Conservation (phyloP, 225 moss, liverwort and hornwort genomes). For the Polytrichum commune region DNA sequence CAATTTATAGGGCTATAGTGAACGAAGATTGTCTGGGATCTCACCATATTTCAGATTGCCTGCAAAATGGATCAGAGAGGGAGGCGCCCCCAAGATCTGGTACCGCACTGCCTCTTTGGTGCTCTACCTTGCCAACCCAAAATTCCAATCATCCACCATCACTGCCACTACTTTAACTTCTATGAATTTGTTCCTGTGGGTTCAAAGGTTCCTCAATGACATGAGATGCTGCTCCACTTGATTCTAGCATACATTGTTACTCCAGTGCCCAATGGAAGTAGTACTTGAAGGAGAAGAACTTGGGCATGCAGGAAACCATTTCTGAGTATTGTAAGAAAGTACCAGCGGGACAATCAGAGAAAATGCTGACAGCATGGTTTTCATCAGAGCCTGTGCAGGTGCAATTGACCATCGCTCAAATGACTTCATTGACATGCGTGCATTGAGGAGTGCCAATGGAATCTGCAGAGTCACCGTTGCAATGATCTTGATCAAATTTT, state of each 20-base stretch:
- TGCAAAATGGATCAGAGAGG: conserved; percentile 66
- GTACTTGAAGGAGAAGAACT: neutral
- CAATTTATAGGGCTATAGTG: too few species aligned
- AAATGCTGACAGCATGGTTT: conserved; percentile 69
- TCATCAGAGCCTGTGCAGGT: conserved; percentile 43
- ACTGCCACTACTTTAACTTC: neutral
- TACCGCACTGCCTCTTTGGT: conserved; percentile 84
- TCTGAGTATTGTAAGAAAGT: conserved; percentile 16
- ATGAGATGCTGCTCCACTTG: too few species aligned
- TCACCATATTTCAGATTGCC: conserved; percentile 96
- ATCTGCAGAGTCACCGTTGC: conserved; percentile 36
- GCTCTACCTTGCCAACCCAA: conserved; percentile 51
- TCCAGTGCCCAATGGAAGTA: too few species aligned
- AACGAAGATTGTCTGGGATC: conserved; percentile 11
- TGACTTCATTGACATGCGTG: conserved; percentile 78
- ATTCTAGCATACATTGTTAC: too few species aligned
- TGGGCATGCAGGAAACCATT: conserved; percentile 5
- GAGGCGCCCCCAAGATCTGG: conserved; percentile 81
- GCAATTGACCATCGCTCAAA: conserved; percentile 72
- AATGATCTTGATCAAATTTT: too few species aligned
- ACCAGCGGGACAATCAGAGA: conserved; percentile 79
- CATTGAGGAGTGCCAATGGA: conserved; percentile 81
- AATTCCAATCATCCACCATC: conserved; percentile 4
- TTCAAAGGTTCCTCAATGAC: too few species aligned
- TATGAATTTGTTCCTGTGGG: neutral